Evolutionary conservation across 179 eudicot species (phyloP).

Genomic region (Vitellaria paradoxa): DNA sequence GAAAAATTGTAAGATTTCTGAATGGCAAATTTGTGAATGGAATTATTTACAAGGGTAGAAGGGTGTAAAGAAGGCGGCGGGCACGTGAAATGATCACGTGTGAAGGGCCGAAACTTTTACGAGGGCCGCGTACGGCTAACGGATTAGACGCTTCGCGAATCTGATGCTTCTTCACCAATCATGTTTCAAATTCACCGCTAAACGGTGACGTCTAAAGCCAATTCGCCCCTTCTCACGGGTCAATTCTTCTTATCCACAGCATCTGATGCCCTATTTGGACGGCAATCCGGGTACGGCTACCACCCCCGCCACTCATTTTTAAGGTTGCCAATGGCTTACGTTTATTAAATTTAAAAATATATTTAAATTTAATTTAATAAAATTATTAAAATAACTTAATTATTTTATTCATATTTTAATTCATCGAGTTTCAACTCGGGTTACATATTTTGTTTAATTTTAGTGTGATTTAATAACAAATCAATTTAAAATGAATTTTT

Average conservation of each 20-base stretch:
- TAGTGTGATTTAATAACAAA: too few species aligned
- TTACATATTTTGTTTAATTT: too few species aligned
- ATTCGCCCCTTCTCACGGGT: background rate
- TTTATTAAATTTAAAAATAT: too few species aligned
- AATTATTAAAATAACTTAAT: background rate
- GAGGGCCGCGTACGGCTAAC: background rate
- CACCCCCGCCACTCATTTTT: too few species aligned
- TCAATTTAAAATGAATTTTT: too few species aligned
- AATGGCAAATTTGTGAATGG: background rate
- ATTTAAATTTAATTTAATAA: background rate
- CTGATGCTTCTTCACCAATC: background rate
- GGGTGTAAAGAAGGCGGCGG: slow-evolving; percentile 3
- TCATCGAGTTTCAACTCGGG: too few species aligned
- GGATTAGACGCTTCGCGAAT: slow-evolving; percentile 9
- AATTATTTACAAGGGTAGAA: background rate
- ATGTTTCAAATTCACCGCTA: background rate
- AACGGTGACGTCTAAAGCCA: background rate
- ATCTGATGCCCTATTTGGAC: background rate
- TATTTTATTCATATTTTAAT: too few species aligned
- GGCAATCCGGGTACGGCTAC: background rate
- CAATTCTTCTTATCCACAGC: slow-evolving; percentile 9
- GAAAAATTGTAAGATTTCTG: too few species aligned
- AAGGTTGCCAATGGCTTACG: background rate
- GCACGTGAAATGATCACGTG: slow-evolving; percentile 5
- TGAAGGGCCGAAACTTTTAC: background rate